phyloP scores from a whole-genome alignment of 345 rosid species.

The Punica granatum region DNA sequence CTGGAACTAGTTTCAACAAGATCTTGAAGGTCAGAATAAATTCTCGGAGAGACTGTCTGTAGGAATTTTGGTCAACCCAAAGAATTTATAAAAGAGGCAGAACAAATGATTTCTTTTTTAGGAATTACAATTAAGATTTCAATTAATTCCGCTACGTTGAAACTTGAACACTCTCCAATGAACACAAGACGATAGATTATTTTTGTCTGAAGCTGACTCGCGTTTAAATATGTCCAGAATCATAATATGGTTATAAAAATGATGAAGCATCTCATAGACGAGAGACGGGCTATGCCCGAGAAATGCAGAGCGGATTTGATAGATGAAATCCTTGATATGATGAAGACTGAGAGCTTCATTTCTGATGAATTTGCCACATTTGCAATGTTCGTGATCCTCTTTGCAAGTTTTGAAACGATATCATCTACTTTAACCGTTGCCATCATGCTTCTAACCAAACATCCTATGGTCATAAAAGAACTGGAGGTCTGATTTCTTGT shows the following conservation, averaged over 20 bases:
- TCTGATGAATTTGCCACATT: slow-evolving; percentile 7
- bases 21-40: slow-evolving; percentile 20
- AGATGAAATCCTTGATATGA: slow-evolving; percentile 13
- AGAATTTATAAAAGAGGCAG: too few relatives aligned
- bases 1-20: slow-evolving; percentile 23
- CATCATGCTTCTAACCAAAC: slow-evolving; percentile 10
- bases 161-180: too few relatives aligned
- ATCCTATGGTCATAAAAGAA: slow-evolving; percentile 8
- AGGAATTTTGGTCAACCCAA: too few relatives aligned
- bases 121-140: too few relatives aligned
- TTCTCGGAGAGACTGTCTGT: too few relatives aligned
- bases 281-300: slow-evolving; percentile 10
- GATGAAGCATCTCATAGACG: slow-evolving; percentile 4
- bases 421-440: slow-evolving; percentile 13
- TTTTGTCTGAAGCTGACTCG: too few relatives aligned
- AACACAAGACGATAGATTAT: too few relatives aligned
- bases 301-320: slow-evolving; percentile 11
- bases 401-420: slow-evolving; percentile 17
- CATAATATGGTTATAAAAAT: slow-evolving; percentile 2
- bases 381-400: slow-evolving; percentile 9
- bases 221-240: slow-evolving; percentile 9
- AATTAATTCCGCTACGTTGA: too few relatives aligned
- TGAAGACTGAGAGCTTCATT: slow-evolving; percentile 11
- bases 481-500: slow-evolving; percentile 1
- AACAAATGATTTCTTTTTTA: too few relatives aligned